phyloP scores from a whole-genome alignment of 108 stramenopile genomes.

The Skeletonema menzelii region DNA sequence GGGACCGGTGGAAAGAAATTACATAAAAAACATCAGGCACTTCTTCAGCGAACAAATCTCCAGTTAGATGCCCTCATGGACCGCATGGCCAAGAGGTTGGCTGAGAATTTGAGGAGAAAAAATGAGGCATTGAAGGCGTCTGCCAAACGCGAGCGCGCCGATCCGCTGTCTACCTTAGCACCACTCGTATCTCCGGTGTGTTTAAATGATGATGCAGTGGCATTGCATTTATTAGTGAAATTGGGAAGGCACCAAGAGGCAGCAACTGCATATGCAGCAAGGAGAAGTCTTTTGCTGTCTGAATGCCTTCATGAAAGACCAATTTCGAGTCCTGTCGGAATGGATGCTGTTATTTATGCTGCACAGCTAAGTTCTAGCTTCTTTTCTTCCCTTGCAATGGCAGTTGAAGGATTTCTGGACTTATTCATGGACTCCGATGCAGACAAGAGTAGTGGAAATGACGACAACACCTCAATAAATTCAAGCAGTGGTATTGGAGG shows the following conservation, averaged over 20 bases:
- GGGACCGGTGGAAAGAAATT: constrained; percentile 49
- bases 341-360: constrained; percentile 84
- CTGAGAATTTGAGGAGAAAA: constrained; percentile 76
- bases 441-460: constrained; percentile 23
- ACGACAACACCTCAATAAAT: constrained; percentile 38
- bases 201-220: constrained; percentile 74
- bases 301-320: constrained; percentile 85
- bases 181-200: constrained; percentile 76
- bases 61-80: constrained; percentile 59
- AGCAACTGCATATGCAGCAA: constrained; percentile 75
- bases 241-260: constrained; percentile 80
- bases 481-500: constrained; percentile 35
- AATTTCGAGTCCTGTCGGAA: constrained; percentile 56
- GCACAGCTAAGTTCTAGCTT: constrained; percentile 86
- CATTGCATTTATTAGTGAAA: constrained; percentile 74
- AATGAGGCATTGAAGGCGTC: constrained; percentile 86
- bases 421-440: constrained; percentile 55
- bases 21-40: constrained; percentile 59
- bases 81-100: constrained; percentile 68
- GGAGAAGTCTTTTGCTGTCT: constrained; percentile 69
- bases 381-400: constrained; percentile 75
- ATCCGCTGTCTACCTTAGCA: constrained; percentile 59
- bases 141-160: constrained; percentile 75
- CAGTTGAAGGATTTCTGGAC: constrained; percentile 86
- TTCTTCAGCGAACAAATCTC: constrained; percentile 44